Evolutionary conservation across 164 flowering plant species (phyloP), one percentile per base, ranked within the genome.

Genomic region (Dillenia turbinata): DNA sequence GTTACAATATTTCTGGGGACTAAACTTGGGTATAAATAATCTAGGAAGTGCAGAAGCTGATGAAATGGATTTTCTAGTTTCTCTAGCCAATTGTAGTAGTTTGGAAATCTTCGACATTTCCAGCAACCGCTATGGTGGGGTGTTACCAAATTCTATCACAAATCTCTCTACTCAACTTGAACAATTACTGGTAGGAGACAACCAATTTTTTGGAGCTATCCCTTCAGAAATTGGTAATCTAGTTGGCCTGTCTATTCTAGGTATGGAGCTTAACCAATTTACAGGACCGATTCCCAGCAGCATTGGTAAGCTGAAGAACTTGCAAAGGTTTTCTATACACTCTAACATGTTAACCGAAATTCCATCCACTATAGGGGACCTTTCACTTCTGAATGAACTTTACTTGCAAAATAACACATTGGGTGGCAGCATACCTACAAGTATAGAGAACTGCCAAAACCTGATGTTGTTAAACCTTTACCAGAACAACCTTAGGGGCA

Each of bases 361-460:
- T n/a, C 80, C 82, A 0, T 2, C 65, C 11, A 63, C 75, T 3
- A 9, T 81, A 2, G 71, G 82, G 2, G 76, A 76, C 52, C 16
- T 72, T 16, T 60, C 63, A 9, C 3, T 1, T 13, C 10, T 78
- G 12, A 2, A 9, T 9, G 0, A 6, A n/a, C 67, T 73, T 2
- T 2, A 10, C 19, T 19, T 77, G 0, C 16, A 6, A 0, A 10
- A 12, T 0, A 76, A 72, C 45, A 46, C 44, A 2, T 52, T 81
- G 9, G 24, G 40, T 3, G 85, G 85, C 2, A 49, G 12, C 49
- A 66, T 80, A 15, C 82, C 85, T 26, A 5, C 74, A 5, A 66
- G 56, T 43, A 45, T 81, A 2, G 72, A 61, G 9, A 15, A 64
- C 14, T 73, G 66, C 12, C 44, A 12, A 11, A 24, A 52, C 8